A percentile compares a stretch with the other conserved stretches of the same genome.
phyloP scores from a whole-genome alignment of 306 rosid species.

The Malus sylvestris region DNA sequence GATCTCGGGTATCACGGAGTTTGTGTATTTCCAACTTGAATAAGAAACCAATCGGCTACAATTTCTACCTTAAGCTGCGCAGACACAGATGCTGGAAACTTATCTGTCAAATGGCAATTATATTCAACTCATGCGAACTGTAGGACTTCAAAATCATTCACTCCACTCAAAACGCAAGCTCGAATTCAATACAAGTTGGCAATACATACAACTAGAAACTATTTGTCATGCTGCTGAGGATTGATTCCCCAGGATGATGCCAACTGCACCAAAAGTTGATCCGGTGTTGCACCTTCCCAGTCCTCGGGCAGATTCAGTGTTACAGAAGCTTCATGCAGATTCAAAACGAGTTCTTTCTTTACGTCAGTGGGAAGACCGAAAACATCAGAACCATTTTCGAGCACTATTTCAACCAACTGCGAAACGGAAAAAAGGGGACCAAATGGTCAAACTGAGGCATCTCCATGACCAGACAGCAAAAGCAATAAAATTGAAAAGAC shows the following conservation, averaged over 20 bases:
- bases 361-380: conserved; percentile 70
- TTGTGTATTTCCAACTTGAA: neutral
- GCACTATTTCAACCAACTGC: conserved; percentile 77
- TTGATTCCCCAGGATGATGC: conserved; percentile 90
- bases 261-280: conserved; percentile 73
- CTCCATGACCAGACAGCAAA: neutral
- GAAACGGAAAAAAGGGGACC: conserved; percentile 1
- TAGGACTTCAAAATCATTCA: conserved; percentile 3
- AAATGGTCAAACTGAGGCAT: neutral
- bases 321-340: conserved; percentile 72
- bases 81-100: neutral
- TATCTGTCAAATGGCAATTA: neutral
- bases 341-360: conserved; percentile 70
- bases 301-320: conserved; percentile 65
- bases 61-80: neutral
- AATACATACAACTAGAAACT: conserved; percentile 1
- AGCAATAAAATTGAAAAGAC: neutral
- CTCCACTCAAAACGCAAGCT: neutral
- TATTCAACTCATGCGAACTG: neutral
- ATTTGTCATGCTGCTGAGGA: conserved; percentile 56
- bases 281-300: conserved; percentile 84
- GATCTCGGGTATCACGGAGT: neutral
- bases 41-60: neutral
- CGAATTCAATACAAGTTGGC: neutral
- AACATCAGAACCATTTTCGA: conserved; percentile 70